Conservation (phyloP, 768 basidiomycete species). For the Pisolithus marmoratus region DNA sequence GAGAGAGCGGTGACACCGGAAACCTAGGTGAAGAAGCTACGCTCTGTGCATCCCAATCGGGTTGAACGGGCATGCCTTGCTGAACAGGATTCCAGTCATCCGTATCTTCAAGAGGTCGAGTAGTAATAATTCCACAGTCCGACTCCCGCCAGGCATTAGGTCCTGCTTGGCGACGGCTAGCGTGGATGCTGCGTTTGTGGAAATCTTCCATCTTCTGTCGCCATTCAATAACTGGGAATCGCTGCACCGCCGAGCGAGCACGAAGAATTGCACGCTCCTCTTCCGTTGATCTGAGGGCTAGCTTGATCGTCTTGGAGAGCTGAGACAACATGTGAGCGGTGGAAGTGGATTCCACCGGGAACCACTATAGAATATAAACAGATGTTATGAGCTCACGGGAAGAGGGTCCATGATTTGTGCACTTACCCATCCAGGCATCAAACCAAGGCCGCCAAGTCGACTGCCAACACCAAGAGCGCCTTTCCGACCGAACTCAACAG, state of each 20-base stretch:
- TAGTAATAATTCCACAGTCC: slow-evolving; percentile 47
- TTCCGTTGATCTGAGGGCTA: slow-evolving; percentile 85
- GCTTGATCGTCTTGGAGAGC: slow-evolving; percentile 88
- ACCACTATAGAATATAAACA: slow-evolving; percentile 57
- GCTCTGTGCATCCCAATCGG: slow-evolving; percentile 73
- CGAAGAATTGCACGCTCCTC: slow-evolving; percentile 91
- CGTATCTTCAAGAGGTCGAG: slow-evolving; percentile 51
- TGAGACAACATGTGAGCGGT: slow-evolving; percentile 95
- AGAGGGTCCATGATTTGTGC: not conserved
- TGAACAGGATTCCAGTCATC: slow-evolving; percentile 78
- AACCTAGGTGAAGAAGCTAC: slow-evolving; percentile 34
- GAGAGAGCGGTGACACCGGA: slow-evolving; percentile 60
- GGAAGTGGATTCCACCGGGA: slow-evolving; percentile 91
- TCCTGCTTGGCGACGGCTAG: slow-evolving; percentile 65
- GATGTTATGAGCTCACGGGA: not conserved
- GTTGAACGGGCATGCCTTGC: slow-evolving; percentile 60
- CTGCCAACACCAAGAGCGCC: slow-evolving; percentile 94
- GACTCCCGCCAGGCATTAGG: slow-evolving; percentile 72
- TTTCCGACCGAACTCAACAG: slow-evolving; percentile 94
- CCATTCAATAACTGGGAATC: slow-evolving; percentile 98
- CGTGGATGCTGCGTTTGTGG: slow-evolving; percentile 76
- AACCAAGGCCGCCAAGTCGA: slow-evolving; percentile 88
- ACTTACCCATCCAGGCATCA: slow-evolving; percentile 97
- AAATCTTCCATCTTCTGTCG: slow-evolving; percentile 94
- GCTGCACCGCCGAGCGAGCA: slow-evolving; percentile 89